Percentiles rank a stretch among this genome's conserved stretches.
These are phyloP conservation scores for Globisporangium takayamanum DNA, from an alignment of 352 stramenopile species.

Conservation along the genomic window DNA sequence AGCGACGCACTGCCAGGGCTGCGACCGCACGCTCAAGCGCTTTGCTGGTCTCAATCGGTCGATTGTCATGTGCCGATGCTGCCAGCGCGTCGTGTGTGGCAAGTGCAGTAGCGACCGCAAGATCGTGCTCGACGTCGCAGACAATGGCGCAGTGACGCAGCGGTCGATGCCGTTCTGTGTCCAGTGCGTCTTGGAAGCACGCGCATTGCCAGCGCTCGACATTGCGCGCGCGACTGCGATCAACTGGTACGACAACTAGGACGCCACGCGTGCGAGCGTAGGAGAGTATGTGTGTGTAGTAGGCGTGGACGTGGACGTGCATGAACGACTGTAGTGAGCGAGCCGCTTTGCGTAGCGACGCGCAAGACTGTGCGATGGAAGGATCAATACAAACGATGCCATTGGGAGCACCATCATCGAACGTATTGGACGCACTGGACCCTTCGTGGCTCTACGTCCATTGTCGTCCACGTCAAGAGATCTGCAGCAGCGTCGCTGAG, in stretches of 20 bases:
- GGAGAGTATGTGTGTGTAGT: neutral
- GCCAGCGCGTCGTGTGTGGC: neutral
- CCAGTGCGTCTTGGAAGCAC: slow-evolving; percentile 48
- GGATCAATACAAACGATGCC: too few species aligned
- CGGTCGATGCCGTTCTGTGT: slow-evolving; percentile 52
- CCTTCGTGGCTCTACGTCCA: too few species aligned
- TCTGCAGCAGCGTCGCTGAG: too few species aligned
- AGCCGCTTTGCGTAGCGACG: too few species aligned
- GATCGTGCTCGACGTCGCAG: slow-evolving; percentile 23
- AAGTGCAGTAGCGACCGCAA: slow-evolving; percentile 9
- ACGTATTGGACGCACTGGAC: too few species aligned
- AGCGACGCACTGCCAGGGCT: slow-evolving; percentile 13
- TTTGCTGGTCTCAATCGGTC: slow-evolving; percentile 1
- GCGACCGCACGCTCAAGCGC: slow-evolving; percentile 2
- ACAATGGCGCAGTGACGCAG: slow-evolving; percentile 25
- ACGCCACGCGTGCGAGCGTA: neutral
- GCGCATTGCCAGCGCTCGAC: slow-evolving; percentile 33
- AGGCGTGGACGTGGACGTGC: too few species aligned
- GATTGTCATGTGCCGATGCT: slow-evolving; percentile 4
- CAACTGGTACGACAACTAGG: neutral
- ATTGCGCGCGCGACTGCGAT: slow-evolving; percentile 28
- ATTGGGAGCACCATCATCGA: too few species aligned
- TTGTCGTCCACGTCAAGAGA: too few species aligned
- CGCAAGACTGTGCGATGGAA: too few species aligned
- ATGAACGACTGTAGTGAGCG: too few species aligned